These are phyloP conservation scores for Aspergillus oerlinghausenensis DNA, from an alignment of 2,329 filamentous ascomycete species.

Conservation along the genomic window DNA sequence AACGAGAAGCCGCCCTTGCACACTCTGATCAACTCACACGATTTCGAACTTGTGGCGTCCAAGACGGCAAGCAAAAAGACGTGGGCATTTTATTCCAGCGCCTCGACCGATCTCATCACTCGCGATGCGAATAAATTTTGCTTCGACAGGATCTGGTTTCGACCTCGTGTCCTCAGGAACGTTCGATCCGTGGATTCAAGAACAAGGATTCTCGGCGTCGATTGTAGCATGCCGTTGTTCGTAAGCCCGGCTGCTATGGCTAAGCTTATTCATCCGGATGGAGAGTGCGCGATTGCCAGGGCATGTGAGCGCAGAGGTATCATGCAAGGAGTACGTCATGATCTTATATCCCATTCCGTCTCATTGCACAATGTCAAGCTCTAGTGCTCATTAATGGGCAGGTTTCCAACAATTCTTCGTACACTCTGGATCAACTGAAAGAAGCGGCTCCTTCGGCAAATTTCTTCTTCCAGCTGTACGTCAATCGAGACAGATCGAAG, in stretches of 20 bases:
- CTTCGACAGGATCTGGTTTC: constrained; percentile 55
- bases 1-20: constrained; percentile 48
- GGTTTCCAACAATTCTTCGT: constrained; percentile 60
- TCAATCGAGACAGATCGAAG: constrained; percentile 48
- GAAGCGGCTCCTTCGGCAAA: constrained; percentile 36
- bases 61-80: constrained; percentile 56
- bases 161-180: constrained; percentile 55
- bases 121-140: constrained; percentile 51
- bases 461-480: constrained; percentile 55
- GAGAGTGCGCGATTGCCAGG: constrained; percentile 56
- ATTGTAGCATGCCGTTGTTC: constrained; percentile 56
- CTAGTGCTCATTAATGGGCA: constrained; percentile 8
- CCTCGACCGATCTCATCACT: constrained; percentile 59
- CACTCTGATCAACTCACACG: constrained; percentile 55
- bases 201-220: constrained; percentile 53
- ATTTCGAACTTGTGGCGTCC: constrained; percentile 57
- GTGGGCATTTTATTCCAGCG: constrained; percentile 67
- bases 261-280: constrained; percentile 58
- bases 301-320: constrained; percentile 51
- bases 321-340: constrained; percentile 48
- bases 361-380: constrained; percentile 1
- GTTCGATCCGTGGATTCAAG: constrained; percentile 50
- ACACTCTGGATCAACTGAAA: constrained; percentile 52
- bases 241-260: constrained; percentile 63
- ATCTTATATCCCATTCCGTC: background rate